phyloP scores from a whole-genome alignment of 495 filamentous ascomycete genomes.

The Penicillium paxilli region DNA sequence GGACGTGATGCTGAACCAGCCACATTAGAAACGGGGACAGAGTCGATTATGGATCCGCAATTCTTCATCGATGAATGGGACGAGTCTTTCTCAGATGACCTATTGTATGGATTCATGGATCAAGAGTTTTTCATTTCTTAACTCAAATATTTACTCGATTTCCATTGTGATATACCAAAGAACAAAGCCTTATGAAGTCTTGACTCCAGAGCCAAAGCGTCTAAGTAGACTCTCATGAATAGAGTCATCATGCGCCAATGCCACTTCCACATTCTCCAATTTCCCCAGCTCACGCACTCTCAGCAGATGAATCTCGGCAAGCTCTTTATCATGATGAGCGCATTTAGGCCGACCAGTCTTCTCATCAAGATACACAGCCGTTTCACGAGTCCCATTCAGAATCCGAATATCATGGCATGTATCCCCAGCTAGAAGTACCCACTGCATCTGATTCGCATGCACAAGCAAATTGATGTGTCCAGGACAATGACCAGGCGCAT shows the following conservation, averaged over 20 bases:
- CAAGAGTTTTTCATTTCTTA: background rate
- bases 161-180: no score
- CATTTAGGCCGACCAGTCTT: background rate
- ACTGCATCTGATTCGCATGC: conserved; percentile 18
- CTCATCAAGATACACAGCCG: conserved; percentile 22
- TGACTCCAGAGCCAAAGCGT: background rate
- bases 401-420: conserved; percentile 48
- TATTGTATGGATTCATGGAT: background rate
- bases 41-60: background rate
- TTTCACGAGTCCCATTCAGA: conserved; percentile 38
- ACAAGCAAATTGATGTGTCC: conserved; percentile 50
- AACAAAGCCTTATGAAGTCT: background rate
- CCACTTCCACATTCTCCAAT: background rate
- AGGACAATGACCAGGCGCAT: conserved; percentile 47
- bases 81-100: background rate
- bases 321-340: background rate
- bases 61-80: background rate
- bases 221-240: background rate
- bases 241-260: background rate
- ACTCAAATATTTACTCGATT: no score
- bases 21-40: background rate
- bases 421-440: conserved; percentile 48
- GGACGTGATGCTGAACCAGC: background rate
- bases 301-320: background rate
- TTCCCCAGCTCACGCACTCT: background rate